A percentile compares a stretch with the other conserved stretches of the same genome.
phyloP scores from a whole-genome alignment of 1,139 yeast species.

The Groenewaldozyma auringiensis region DNA sequence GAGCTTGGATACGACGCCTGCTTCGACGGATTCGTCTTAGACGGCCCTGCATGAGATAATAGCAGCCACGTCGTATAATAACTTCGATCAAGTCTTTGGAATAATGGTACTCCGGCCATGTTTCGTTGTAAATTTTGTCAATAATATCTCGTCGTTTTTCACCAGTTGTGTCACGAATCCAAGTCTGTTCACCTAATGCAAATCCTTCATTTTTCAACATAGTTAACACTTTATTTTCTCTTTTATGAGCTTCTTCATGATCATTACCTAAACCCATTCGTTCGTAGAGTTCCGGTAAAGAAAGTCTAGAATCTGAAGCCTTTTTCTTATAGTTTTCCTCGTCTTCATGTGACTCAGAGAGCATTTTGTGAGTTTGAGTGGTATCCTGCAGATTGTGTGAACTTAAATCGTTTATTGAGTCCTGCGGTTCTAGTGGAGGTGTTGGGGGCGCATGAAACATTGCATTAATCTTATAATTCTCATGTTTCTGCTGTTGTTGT shows the following conservation, averaged over 20 bases:
- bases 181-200: constrained; percentile 65
- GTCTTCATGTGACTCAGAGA: constrained; percentile 9
- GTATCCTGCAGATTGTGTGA: no score
- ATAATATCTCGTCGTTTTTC: constrained; percentile 45
- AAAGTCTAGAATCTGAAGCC: constrained; percentile 48
- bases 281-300: constrained; percentile 48
- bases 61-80: constrained; percentile 69
- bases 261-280: constrained; percentile 46
- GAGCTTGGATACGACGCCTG: constrained; percentile 5
- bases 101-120: constrained; percentile 44
- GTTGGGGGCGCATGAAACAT: no score
- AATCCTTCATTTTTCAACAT: constrained; percentile 57
- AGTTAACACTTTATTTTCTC: constrained; percentile 56
- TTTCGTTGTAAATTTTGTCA: constrained; percentile 41
- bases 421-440: no score
- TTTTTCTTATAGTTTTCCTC: constrained; percentile 17
- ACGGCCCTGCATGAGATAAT: constrained; percentile 73
- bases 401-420: no score
- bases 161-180: constrained; percentile 69
- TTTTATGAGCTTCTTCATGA: constrained; percentile 45
- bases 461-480: no score
- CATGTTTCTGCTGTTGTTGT: no score
- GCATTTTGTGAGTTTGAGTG: no score
- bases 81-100: constrained; percentile 53
- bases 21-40: constrained; percentile 56